Evolutionary conservation across 106 monocot genomes (phyloP), one percentile per base, ranked within the genome.

Genomic region (Agapanthus africanus): DNA sequence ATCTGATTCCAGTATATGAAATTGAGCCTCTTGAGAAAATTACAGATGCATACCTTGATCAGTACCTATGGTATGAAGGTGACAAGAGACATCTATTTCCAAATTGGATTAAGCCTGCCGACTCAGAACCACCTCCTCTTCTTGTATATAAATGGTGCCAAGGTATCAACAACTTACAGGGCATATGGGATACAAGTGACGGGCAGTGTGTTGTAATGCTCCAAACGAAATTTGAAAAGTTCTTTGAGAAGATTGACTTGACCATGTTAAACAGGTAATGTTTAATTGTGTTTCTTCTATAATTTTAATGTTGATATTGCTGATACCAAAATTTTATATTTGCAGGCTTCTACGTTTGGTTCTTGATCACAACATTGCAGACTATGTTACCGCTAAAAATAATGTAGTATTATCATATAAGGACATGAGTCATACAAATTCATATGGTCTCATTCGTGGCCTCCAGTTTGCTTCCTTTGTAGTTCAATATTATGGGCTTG

Each of bases 141-240:
- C 87, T 99, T 33, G 99, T 99, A 25, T 99, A 99, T 57, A 99
- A 99, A 78, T 99, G 99, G 99, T 99, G 99, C 67, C 99, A 99
- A 77, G 99, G 99, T 21, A 93, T 99, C 74, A 93, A 99, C 68
- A 99, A 99, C 74, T 63, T 99, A 67, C 93, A 87, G 74, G 90
- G 83, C 16, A 66, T 99, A 83, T 99, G 99, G 99, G 99, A 99
- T 60, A 99, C 93, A 9, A 50, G 83, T 81, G 99, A 99, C 66
- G 99, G 99, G 15, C 99, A 99, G 61, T 99, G 99, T 83, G 99
- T 99, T 78, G 99, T 99, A 39, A 99, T 99, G 90, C 99, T 99
- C 36, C 99, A 99, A 54, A 99, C 99, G 0, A 99, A 90, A 63
- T 99, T 99, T 75, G 99, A 99, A 73, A 99, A 99, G 37, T 99